phyloP scores from a whole-genome alignment of 225 moss, liverwort and hornwort genomes.

The Climacium dendroides region DNA sequence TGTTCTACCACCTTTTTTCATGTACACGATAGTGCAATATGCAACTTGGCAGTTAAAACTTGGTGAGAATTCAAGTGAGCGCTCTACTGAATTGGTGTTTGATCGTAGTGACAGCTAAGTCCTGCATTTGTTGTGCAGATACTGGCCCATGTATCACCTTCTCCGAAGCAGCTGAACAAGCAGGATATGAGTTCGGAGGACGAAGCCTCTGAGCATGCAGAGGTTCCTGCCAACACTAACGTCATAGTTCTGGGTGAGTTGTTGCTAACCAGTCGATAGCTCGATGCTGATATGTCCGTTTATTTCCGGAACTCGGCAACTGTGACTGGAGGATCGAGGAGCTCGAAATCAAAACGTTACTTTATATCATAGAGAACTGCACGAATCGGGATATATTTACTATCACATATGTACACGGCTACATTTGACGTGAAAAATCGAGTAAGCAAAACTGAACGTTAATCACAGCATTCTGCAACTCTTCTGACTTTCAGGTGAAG shows the following conservation, averaged over 20 bases:
- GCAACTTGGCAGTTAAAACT: neutral
- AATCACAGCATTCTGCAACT: neutral
- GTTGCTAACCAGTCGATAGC: too few species aligned
- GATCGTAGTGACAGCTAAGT: neutral
- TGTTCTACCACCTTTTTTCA: too few species aligned
- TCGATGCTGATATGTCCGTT: too few species aligned
- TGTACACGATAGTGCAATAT: neutral
- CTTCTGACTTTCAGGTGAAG: neutral
- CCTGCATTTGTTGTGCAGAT: neutral
- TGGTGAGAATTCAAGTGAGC: neutral
- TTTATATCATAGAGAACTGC: accelerated
- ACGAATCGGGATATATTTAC: too few species aligned
- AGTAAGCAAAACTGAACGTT: too few species aligned
- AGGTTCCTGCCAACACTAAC: neutral
- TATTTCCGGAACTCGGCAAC: too few species aligned
- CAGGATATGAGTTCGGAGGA: neutral
- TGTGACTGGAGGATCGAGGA: too few species aligned
- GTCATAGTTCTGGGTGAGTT: neutral
- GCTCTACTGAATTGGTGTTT: neutral
- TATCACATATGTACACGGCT: too few species aligned
- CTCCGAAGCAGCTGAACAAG: conserved; percentile 29
- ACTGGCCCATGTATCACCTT: conserved; percentile 53
- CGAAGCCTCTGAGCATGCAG: neutral
- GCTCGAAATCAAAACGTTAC: too few species aligned
- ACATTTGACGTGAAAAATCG: too few species aligned